Percentiles rank a stretch among this genome's conserved stretches.
Conservation (phyloP, 805 yeast genomes). For the Ogataea glucozyma region DNA sequence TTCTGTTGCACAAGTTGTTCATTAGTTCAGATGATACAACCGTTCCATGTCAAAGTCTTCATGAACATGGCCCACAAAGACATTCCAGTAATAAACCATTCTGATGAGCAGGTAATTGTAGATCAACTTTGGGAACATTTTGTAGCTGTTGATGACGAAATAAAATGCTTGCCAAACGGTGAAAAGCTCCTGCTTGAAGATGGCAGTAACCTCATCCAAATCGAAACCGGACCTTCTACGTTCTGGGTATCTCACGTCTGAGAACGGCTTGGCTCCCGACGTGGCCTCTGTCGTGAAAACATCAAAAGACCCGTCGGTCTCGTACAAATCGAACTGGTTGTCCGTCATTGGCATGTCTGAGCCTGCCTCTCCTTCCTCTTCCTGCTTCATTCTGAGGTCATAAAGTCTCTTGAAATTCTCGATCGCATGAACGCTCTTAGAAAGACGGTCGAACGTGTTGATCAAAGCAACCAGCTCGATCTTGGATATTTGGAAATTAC, state of each 20-base stretch:
- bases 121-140: slow-evolving; percentile 64
- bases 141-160: slow-evolving; percentile 67
- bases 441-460: slow-evolving; percentile 89
- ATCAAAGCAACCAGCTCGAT: slow-evolving; percentile 87
- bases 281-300: slow-evolving; percentile 57
- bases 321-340: slow-evolving; percentile 2
- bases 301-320: background rate
- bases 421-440: slow-evolving; percentile 78
- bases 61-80: slow-evolving; percentile 61
- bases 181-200: slow-evolving; percentile 49
- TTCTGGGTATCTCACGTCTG: slow-evolving; percentile 29
- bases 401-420: slow-evolving; percentile 66
- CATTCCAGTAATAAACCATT: slow-evolving; percentile 65
- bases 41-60: slow-evolving; percentile 35
- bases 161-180: slow-evolving; percentile 59
- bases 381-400: slow-evolving; percentile 32
- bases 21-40: slow-evolving; percentile 28
- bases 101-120: slow-evolving; percentile 51
- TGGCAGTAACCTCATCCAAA: slow-evolving; percentile 33
- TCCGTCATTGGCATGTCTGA: slow-evolving; percentile 8
- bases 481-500: slow-evolving; percentile 48
- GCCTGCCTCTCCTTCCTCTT: slow-evolving; percentile 32
- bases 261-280: slow-evolving; percentile 26
- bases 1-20: background rate
- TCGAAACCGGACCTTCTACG: slow-evolving; percentile 15